Conservation (phyloP, 2,329 filamentous ascomycete genomes). For the Botrytis cinerea region DNA sequence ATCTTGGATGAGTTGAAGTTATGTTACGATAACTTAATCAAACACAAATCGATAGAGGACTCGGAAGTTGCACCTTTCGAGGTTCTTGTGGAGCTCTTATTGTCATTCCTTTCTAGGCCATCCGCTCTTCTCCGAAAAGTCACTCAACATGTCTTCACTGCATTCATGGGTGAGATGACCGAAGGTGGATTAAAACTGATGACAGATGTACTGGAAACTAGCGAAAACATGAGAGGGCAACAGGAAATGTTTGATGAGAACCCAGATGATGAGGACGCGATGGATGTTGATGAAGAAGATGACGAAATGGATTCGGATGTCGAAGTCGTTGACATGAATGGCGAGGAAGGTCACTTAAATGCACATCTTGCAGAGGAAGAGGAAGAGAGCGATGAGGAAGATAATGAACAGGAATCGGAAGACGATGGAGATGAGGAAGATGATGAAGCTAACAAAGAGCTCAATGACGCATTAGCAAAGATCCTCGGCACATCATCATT, state of each 20-base stretch:
- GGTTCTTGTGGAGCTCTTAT: conserved; percentile 79
- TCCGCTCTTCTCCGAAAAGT: conserved; percentile 84
- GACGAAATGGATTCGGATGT: conserved; percentile 50
- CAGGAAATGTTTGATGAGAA: conserved; percentile 80
- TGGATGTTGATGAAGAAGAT: conserved; percentile 43
- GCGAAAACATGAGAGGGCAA: conserved; percentile 81
- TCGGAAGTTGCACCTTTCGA: conserved; percentile 61
- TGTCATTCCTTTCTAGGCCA: conserved; percentile 85
- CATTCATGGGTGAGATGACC: conserved; percentile 76
- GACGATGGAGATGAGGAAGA: conserved; percentile 44
- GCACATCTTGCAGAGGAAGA: conserved; percentile 46
- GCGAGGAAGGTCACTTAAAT: conserved; percentile 45
- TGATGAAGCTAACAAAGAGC: conserved; percentile 46
- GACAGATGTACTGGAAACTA: conserved; percentile 70
- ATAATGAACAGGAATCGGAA: conserved; percentile 44
- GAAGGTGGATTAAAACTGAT: conserved; percentile 67
- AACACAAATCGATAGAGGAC: conserved; percentile 50
- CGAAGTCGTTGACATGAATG: conserved; percentile 52
- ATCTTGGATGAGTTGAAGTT: conserved; percentile 80
- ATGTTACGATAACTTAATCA: conserved; percentile 66
- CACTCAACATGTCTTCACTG: conserved; percentile 83
- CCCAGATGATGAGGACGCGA: conserved; percentile 57
- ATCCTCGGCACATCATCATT: conserved; percentile 72
- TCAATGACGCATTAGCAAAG: conserved; percentile 73
- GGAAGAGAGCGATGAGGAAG: conserved; percentile 48